Base-by-base conservation (phyloP, 768 basidiomycete species). In the Hericium erinaceus region DNA sequence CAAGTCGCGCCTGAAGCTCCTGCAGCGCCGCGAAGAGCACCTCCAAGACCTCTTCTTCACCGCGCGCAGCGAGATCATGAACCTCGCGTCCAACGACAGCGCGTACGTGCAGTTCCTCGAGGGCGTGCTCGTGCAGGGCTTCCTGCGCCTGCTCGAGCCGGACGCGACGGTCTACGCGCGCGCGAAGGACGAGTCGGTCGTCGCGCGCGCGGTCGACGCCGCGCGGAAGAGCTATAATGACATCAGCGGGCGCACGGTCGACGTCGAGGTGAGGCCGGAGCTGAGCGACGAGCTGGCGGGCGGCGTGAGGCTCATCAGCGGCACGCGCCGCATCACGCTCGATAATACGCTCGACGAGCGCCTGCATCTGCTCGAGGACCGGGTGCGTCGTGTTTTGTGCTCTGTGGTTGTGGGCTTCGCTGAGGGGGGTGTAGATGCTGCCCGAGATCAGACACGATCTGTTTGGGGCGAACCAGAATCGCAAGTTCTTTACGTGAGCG, bases 291-390 rank as follows among this genome's bases (percentile, higher is more conserved):
- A 92, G 40, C 73, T 80, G 90, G 82, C 94, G 57, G 97, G 97
- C 13, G 95, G 95, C 13, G 74, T 97, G 50, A 84, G 85, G 65
- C 80, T 98, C 16, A 67, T 80, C 13, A 89, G 81, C 54, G 87
- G 86, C 20, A 78, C 78, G 10, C 78, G 80, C 38, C 82, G 92
- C 54, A 98, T 98, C 69, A 87, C 83, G 20, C 79, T 99, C 22
- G 90, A 98, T 72, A 98, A 99, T 68, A 94, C 95, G 2, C 76
- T 99, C 53, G 95, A 95, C 64, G 94, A 98, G 70, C 80, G 95
- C 50, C 72, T 99, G 66, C 79, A 85, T 62, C 70, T 98, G 62
- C 74, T 99, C 41, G 94, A 98, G 73, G 92, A 97, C 67, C 80
- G 88, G 73, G 93, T 92, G 61, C 61, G 84, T 72, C 10, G 8